Percentiles rank a stretch among this genome's conserved stretches.
Conservation (phyloP, 306 rosid genomes). For the Gleditsia sinensis region DNA sequence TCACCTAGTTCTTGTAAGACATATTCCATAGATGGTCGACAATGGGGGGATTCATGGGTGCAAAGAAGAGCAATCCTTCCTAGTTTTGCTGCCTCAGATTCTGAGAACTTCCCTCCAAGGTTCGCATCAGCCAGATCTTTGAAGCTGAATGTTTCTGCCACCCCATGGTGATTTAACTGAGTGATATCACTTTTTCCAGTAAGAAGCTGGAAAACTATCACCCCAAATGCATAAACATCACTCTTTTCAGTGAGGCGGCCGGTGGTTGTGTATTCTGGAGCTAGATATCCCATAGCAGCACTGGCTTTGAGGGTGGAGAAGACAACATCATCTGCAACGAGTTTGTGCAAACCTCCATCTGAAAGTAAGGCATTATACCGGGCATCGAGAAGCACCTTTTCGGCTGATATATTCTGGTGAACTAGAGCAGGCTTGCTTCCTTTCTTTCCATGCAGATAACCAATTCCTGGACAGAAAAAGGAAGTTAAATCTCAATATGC, state of each 20-base stretch:
- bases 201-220: slow-evolving; percentile 71
- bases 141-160: slow-evolving; percentile 42
- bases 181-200: slow-evolving; percentile 57
- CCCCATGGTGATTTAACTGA: slow-evolving; percentile 42
- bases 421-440: slow-evolving; percentile 47
- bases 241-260: slow-evolving; percentile 81
- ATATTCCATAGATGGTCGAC: slow-evolving; percentile 64
- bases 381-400: slow-evolving; percentile 64
- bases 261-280: no score
- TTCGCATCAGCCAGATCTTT: slow-evolving; percentile 59
- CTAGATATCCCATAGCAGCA: slow-evolving; percentile 83
- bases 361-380: slow-evolving; percentile 58
- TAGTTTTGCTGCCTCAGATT: slow-evolving; percentile 63
- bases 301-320: slow-evolving; percentile 76
- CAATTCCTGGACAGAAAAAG: slow-evolving; percentile 53
- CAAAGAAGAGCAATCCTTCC: slow-evolving; percentile 63
- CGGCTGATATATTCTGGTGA: slow-evolving; percentile 82
- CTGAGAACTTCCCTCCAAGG: slow-evolving; percentile 63
- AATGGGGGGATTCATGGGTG: slow-evolving; percentile 56
- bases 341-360: slow-evolving; percentile 78
- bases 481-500: background rate
- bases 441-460: slow-evolving; percentile 59
- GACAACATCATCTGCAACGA: slow-evolving; percentile 74
- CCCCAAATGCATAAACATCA: slow-evolving; percentile 77
- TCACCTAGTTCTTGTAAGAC: slow-evolving; percentile 51